phyloP scores from a whole-genome alignment of 768 basidiomycete genomes.

The Albatrellus ellisii region DNA sequence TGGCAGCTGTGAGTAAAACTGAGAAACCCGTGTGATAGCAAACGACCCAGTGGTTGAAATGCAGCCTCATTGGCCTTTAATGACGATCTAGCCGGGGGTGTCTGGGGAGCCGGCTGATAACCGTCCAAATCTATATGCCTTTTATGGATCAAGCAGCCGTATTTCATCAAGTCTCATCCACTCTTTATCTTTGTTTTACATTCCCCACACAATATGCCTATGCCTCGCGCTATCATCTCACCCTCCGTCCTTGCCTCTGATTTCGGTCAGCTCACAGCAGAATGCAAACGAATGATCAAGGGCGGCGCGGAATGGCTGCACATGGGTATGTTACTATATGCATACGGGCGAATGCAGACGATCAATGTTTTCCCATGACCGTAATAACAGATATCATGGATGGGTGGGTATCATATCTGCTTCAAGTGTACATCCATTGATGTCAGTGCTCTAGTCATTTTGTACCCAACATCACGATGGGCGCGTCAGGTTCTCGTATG shows the following conservation, averaged over 20 bases:
- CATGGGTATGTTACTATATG: constrained; percentile 55
- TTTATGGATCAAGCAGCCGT: no score
- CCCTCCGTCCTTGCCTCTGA: constrained; percentile 96
- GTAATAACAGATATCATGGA: constrained; percentile 81
- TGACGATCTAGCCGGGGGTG: no score
- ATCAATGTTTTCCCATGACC: neutral
- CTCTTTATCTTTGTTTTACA: no score
- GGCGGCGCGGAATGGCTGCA: constrained; percentile 96
- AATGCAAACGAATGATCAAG: constrained; percentile 95
- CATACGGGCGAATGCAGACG: neutral
- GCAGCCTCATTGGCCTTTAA: no score
- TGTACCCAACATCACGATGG: constrained; percentile 98
- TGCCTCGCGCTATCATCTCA: constrained; percentile 88
- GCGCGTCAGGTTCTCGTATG: constrained; percentile 26
- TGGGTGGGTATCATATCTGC: constrained; percentile 40
- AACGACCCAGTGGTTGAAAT: no score
- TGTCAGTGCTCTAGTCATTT: constrained; percentile 57
- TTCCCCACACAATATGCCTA: constrained; percentile 24
- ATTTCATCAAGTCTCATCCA: no score
- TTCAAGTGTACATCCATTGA: neutral
- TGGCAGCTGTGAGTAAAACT: no score
- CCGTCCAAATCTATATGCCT: no score
- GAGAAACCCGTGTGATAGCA: no score
- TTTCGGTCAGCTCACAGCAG: constrained; percentile 87
- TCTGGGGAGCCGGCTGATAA: no score